Evolutionary conservation across 2,329 filamentous ascomycete species (phyloP), one percentile per base, ranked within the genome.

Genomic region (Helicocarpus griseus): DNA sequence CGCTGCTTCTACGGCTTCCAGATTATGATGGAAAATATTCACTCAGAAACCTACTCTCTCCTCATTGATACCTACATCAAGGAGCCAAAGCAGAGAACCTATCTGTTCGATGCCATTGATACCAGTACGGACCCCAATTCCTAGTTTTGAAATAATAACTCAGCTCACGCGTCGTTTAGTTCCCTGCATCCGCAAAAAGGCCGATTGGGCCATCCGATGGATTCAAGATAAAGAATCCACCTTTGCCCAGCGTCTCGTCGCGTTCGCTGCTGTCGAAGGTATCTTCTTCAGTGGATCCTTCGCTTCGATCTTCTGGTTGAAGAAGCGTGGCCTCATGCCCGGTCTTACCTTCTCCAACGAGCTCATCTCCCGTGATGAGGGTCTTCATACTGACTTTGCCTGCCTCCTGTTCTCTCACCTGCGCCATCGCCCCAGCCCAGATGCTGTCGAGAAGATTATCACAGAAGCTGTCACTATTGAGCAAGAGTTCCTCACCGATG

Each of bases 21-120:
- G 78, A 97, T 97, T 77, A 98, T 98, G 93, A 97, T 98, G 88
- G 93, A 98, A 80, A 98, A 98, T 77, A 95, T 98, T 65, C 93
- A 98, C 81, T 96, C 93, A 14, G 93, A 98, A 78, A 98, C 93
- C 50, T 98, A 98, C 81, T 97, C 91, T 19, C 85, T 98, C 33
- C 84, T 98, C 68, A 98, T 98, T 69, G 93, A 98, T 72, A 96
- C 91, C 57, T 98, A 98, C 74, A 95, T 98, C 76, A 96, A 94
- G 80, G 93, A 98, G 77, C 87, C 88, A 57, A 86, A 87, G 69
- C 91, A 98, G 77, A 85, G 89, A 62, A 86, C 81, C 56, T 90
- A 97, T 70, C 85, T 98, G 53, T 97, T 98, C 77, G 95, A 98
- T 66, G 93, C 93, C 64, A 94, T 98, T 73, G 93, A 98, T 61